Percentiles rank a stretch among this genome's conserved stretches.
These are phyloP conservation scores for Pythium dissotocum DNA, from an alignment of 352 stramenopile species.

Conservation along the genomic window DNA sequence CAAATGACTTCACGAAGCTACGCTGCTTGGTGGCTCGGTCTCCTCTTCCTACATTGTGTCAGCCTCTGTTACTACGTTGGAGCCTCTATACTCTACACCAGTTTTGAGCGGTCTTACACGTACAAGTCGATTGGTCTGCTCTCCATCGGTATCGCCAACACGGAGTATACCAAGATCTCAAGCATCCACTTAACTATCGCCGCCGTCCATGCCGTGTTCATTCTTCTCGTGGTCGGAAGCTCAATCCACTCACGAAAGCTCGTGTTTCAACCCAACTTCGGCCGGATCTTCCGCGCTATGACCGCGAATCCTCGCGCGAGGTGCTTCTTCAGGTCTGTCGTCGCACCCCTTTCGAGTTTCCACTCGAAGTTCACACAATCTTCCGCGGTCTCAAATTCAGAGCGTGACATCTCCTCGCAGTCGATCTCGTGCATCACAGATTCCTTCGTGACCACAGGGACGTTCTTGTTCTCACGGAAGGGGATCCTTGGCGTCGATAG, in stretches of 20 bases:
- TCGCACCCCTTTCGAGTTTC: no score
- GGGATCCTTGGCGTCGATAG: slow-evolving; percentile 6
- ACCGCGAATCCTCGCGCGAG: neutral
- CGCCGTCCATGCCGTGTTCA: neutral
- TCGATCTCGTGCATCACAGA: neutral
- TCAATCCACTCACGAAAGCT: neutral
- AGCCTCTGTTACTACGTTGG: neutral
- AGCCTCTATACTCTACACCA: neutral
- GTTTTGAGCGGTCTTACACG: neutral
- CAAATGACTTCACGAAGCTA: neutral
- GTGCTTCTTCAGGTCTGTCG: neutral
- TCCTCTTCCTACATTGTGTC: neutral
- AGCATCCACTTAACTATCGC: neutral
- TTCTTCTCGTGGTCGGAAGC: neutral
- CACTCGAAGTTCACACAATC: no score
- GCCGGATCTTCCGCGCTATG: neutral
- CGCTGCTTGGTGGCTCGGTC: neutral
- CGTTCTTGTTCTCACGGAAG: neutral
- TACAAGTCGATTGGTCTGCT: neutral
- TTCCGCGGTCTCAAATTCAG: no score
- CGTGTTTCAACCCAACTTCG: neutral
- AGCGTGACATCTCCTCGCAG: no score
- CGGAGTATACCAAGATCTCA: neutral
- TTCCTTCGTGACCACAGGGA: neutral
- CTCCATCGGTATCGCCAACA: neutral